Percentiles rank a stretch among this genome's conserved stretches.
Conservation (phyloP, 257 asterid species). For the Leptodermis oblonga region DNA sequence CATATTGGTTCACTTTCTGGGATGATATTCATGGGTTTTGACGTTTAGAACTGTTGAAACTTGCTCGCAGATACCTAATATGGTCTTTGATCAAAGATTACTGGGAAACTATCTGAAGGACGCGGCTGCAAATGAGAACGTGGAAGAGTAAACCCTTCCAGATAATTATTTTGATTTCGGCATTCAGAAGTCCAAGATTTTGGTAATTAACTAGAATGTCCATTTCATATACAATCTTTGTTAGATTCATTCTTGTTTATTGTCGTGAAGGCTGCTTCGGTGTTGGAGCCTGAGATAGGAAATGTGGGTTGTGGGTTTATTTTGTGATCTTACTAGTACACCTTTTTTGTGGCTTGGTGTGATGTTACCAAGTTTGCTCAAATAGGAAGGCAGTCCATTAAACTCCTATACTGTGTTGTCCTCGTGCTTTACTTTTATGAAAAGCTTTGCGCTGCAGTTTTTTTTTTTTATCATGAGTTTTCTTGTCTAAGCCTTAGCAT, state of each 20-base stretch:
- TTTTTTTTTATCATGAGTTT: too few relatives aligned
- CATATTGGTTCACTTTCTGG: neutral
- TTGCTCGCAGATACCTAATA: constrained; percentile 63
- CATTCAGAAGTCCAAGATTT: neutral
- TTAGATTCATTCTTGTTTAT: neutral
- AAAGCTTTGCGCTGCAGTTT: too few relatives aligned
- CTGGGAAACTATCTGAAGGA: constrained; percentile 71
- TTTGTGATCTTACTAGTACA: too few relatives aligned
- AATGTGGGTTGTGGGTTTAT: neutral
- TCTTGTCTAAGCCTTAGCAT: too few relatives aligned
- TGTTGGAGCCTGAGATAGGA: neutral
- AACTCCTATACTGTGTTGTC: too few relatives aligned
- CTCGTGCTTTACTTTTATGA: too few relatives aligned
- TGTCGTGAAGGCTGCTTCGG: neutral
- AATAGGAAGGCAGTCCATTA: neutral
- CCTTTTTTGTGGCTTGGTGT: too few relatives aligned
- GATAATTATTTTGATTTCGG: neutral
- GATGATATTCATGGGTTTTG: neutral
- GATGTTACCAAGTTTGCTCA: neutral
- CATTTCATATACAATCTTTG: neutral
- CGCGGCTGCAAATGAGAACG: constrained; percentile 19
- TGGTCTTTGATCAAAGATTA: constrained; percentile 83
- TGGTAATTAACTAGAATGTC: neutral
- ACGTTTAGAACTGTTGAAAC: constrained; percentile 21
- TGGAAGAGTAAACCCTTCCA: constrained; percentile 21